These are phyloP conservation scores for Diaporthe ampelina DNA, from an alignment of 2,329 filamentous ascomycete genomes.

Conservation along the genomic window DNA sequence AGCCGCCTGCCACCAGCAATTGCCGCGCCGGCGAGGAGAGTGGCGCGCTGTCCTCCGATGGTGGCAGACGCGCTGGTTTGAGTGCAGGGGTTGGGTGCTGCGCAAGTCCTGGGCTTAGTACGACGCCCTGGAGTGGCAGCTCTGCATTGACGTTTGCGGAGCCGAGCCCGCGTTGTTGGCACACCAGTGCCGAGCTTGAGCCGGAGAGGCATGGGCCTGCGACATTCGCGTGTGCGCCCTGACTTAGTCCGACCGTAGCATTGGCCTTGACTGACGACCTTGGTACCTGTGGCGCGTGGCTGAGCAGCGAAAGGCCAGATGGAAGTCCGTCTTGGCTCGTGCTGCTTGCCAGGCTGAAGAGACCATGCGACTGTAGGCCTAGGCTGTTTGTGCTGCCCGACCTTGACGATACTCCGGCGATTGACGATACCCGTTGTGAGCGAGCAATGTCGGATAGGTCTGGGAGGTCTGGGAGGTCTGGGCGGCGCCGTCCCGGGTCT, in stretches of 20 bases:
- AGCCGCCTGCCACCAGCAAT: slow-evolving; percentile 24
- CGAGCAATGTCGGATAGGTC: not conserved
- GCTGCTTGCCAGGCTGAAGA: not conserved
- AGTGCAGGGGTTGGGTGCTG: slow-evolving; percentile 29
- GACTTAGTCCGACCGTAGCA: not conserved
- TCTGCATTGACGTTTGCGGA: slow-evolving; percentile 15
- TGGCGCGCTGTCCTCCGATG: not conserved
- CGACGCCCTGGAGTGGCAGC: slow-evolving; percentile 31
- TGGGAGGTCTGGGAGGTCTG: slow-evolving; percentile 4
- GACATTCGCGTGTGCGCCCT: not conserved
- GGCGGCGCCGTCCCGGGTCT: not conserved
- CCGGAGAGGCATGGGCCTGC: not conserved
- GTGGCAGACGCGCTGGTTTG: slow-evolving; percentile 18
- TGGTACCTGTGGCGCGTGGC: not conserved
- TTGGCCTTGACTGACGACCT: slow-evolving; percentile 6
- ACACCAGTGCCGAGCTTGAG: not conserved
- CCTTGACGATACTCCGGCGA: not conserved
- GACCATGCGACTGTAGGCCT: not conserved
- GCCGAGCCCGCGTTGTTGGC: slow-evolving; percentile 23
- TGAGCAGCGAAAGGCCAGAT: not conserved
- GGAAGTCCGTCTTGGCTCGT: slow-evolving; percentile 6
- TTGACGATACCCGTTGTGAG: slow-evolving; percentile 9
- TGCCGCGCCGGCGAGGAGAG: slow-evolving; percentile 38
- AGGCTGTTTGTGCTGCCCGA: slow-evolving; percentile 1
- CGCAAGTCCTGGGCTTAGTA: slow-evolving; percentile 29